These are phyloP conservation scores for Annona squamosa DNA, from an alignment of 164 flowering plant species.

Conservation along the genomic window DNA sequence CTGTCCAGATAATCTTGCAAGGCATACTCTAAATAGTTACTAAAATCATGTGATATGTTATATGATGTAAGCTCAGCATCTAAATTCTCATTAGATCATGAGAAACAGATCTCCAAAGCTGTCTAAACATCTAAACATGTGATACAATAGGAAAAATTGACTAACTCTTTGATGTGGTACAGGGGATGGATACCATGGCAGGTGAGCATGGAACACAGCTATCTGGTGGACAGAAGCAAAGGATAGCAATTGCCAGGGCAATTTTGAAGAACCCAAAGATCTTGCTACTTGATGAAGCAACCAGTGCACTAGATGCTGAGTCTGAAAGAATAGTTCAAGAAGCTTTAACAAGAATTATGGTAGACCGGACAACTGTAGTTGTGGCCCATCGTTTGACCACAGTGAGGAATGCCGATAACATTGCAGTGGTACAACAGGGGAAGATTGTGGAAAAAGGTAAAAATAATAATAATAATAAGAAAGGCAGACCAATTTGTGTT, in stretches of 20 bases:
- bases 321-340: constrained; percentile 60
- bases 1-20: neutral
- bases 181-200: constrained; percentile 71
- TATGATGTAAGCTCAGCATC: neutral
- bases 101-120: too few species aligned
- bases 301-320: constrained; percentile 61
- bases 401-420: constrained; percentile 47
- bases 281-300: constrained; percentile 70
- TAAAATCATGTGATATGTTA: neutral
- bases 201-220: constrained; percentile 68
- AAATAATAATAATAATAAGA: constrained; percentile 21
- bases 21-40: neutral
- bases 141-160: constrained; percentile 49
- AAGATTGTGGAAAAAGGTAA: constrained; percentile 68
- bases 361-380: constrained; percentile 50
- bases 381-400: constrained; percentile 76
- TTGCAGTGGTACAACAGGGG: constrained; percentile 64
- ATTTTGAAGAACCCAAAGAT: constrained; percentile 61
- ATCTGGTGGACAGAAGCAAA: constrained; percentile 77
- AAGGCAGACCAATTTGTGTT: neutral
- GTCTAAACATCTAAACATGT: constrained; percentile 31
- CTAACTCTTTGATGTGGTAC: constrained; percentile 29
- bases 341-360: constrained; percentile 44
- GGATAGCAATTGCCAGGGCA: constrained; percentile 68
- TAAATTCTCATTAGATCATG: too few species aligned